phyloP scores from a whole-genome alignment of 139 green algal species.

The Desmodesmus armatus region DNA sequence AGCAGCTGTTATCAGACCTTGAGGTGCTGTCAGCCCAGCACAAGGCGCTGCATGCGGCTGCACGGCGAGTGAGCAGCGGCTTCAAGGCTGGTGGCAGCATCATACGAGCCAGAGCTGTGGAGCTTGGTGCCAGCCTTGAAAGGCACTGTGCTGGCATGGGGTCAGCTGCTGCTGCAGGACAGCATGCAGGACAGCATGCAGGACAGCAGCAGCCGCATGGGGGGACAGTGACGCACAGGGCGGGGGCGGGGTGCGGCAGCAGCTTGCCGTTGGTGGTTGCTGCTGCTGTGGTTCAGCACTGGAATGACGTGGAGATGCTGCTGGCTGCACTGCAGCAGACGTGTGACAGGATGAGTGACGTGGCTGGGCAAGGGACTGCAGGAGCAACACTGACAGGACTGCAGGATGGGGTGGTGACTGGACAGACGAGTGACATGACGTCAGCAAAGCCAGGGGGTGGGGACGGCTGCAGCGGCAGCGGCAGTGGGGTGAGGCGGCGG shows the following conservation, averaged over 20 bases:
- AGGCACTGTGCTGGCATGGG: background rate
- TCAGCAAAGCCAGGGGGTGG: background rate
- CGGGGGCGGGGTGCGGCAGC: background rate
- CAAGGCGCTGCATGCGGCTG: conserved; percentile 12
- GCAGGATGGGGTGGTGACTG: background rate
- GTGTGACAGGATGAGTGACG: too few species aligned
- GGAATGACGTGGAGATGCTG: conserved; percentile 37
- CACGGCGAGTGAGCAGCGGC: conserved; percentile 20
- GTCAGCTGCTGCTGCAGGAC: background rate
- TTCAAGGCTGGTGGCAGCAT: conserved; percentile 33
- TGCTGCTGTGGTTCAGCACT: conserved; percentile 26
- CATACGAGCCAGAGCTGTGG: conserved; percentile 21
- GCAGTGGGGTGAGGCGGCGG: background rate
- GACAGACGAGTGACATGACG: background rate
- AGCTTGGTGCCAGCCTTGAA: conserved; percentile 9
- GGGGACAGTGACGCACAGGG: background rate
- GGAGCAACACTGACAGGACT: background rate
- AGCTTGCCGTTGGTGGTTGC: conserved; percentile 18
- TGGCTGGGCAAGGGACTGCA: conserved; percentile 35
- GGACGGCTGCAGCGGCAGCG: background rate
- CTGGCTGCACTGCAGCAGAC: conserved; percentile 29
- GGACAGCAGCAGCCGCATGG: background rate
- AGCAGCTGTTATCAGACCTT: conserved; percentile 23
- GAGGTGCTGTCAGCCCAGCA: background rate
- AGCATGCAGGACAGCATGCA: background rate